phyloP scores from a whole-genome alignment of 163 green algal species.

The Scenedesmus sp. region DNA sequence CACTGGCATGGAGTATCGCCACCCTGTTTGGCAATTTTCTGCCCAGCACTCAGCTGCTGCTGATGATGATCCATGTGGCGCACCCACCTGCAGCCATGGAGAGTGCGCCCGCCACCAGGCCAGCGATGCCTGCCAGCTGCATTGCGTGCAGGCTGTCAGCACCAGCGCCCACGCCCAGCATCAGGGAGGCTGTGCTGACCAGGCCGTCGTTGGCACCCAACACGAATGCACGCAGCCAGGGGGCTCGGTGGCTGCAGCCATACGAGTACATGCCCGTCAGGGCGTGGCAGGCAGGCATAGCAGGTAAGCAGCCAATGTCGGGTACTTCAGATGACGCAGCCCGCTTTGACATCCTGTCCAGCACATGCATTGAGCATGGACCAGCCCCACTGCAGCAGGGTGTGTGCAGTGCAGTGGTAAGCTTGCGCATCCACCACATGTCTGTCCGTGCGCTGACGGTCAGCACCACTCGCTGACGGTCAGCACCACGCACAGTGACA shows the following conservation, averaged over 20 bases:
- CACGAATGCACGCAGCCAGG: slow-evolving; percentile 85
- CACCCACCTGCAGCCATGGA: slow-evolving; percentile 87
- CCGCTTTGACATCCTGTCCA: too few species aligned
- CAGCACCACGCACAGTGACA: too few species aligned
- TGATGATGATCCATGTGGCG: too few species aligned
- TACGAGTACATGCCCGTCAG: not conserved
- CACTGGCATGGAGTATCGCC: too few species aligned
- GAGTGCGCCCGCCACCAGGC: slow-evolving; percentile 82
- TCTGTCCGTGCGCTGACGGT: not conserved
- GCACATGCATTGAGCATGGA: not conserved
- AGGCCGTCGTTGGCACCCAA: slow-evolving; percentile 82
- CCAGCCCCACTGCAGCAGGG: not conserved
- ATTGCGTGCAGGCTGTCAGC: slow-evolving; percentile 14
- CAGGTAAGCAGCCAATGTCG: not conserved
- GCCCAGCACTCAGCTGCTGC: not conserved
- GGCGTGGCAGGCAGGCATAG: not conserved
- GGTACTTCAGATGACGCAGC: not conserved
- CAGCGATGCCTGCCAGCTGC: slow-evolving; percentile 69
- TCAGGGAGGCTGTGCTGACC: slow-evolving; percentile 83
- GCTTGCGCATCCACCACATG: not conserved
- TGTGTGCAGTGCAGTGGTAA: not conserved
- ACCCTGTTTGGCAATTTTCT: too few species aligned
- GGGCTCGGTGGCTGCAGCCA: slow-evolving; percentile 59
- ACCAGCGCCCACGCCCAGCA: slow-evolving; percentile 81
- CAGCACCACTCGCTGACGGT: too few species aligned